phyloP scores from a whole-genome alignment of 495 filamentous ascomycete species.

The Aspergillus biplanus region DNA sequence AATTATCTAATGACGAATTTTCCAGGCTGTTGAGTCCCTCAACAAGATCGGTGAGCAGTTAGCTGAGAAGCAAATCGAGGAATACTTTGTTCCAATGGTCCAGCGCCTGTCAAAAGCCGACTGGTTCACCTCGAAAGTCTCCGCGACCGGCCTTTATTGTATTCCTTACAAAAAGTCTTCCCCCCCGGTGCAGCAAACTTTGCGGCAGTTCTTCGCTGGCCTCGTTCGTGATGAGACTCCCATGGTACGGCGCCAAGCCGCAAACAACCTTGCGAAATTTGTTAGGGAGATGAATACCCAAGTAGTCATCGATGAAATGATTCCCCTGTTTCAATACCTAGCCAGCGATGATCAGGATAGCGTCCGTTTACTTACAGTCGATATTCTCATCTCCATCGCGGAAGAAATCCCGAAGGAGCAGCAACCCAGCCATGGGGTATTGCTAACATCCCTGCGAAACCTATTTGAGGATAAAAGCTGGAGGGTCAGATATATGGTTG shows the following conservation, averaged over 20 bases:
- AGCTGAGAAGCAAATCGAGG: constrained; percentile 88
- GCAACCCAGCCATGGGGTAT: constrained; percentile 90
- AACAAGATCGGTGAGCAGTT: constrained; percentile 98
- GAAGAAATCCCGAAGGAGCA: constrained; percentile 98
- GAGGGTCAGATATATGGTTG: constrained; percentile 99
- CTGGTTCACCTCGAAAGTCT: constrained; percentile 99
- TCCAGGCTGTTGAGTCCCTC: constrained; percentile 92
- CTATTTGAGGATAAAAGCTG: constrained; percentile 99
- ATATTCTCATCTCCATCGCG: constrained; percentile 93
- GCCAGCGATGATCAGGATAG: constrained; percentile 96
- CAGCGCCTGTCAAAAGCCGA: constrained; percentile 97
- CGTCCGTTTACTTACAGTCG: constrained; percentile 92
- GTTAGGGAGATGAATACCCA: constrained; percentile 91
- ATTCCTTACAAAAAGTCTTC: constrained; percentile 89
- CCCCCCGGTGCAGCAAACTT: constrained; percentile 78
- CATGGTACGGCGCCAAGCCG: constrained; percentile 96
- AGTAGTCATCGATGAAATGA: constrained; percentile 97
- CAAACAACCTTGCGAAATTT: constrained; percentile 95
- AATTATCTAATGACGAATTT: constrained; percentile 27
- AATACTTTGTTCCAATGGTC: constrained; percentile 92
- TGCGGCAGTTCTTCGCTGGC: constrained; percentile 86
- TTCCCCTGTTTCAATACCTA: constrained; percentile 96
- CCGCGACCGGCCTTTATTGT: constrained; percentile 92
- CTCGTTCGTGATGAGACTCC: constrained; percentile 98
- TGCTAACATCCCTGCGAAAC: constrained; percentile 85